Evolutionary conservation across 495 filamentous ascomycete species (phyloP).

Genomic region (Penicillium herquei): DNA sequence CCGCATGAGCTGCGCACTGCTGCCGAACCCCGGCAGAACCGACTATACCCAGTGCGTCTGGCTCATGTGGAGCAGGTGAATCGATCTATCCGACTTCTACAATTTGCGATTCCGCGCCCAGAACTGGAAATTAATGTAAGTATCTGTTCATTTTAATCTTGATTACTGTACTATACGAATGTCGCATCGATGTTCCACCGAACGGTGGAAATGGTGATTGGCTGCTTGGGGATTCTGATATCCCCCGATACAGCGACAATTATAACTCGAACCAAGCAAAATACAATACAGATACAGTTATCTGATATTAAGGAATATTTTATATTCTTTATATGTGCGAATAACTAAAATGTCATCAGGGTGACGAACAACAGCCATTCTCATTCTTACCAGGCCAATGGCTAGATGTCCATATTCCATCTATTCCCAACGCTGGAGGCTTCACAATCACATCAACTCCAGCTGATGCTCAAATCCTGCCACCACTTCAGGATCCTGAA

Average conservation of each 20-base stretch:
- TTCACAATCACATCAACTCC: conserved; percentile 87
- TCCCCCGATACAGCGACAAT: neutral
- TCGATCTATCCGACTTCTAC: conserved; percentile 48
- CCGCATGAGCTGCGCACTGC: conserved; percentile 68
- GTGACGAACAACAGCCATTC: conserved; percentile 28
- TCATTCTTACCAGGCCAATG: conserved; percentile 83
- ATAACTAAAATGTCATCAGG: neutral
- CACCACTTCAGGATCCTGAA: conserved; percentile 19
- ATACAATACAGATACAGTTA: no score
- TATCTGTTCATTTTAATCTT: neutral
- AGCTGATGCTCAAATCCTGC: conserved; percentile 35
- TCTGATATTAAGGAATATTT: neutral
- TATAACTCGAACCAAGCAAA: no score
- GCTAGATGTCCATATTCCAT: conserved; percentile 78
- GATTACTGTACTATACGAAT: neutral
- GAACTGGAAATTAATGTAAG: conserved; percentile 12
- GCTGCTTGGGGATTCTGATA: neutral
- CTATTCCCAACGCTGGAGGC: conserved; percentile 66
- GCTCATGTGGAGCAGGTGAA: conserved; percentile 49
- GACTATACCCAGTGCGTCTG: conserved; percentile 49
- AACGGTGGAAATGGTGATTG: neutral
- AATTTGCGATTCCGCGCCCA: conserved; percentile 33
- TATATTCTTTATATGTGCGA: neutral
- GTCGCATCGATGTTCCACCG: no score
- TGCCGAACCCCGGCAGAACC: conserved; percentile 63